A percentile compares a stretch with the other conserved stretches of the same genome.
These are phyloP conservation scores for Arxiozyma bovina DNA, from an alignment of 1,139 yeast species.

Conservation along the genomic window DNA sequence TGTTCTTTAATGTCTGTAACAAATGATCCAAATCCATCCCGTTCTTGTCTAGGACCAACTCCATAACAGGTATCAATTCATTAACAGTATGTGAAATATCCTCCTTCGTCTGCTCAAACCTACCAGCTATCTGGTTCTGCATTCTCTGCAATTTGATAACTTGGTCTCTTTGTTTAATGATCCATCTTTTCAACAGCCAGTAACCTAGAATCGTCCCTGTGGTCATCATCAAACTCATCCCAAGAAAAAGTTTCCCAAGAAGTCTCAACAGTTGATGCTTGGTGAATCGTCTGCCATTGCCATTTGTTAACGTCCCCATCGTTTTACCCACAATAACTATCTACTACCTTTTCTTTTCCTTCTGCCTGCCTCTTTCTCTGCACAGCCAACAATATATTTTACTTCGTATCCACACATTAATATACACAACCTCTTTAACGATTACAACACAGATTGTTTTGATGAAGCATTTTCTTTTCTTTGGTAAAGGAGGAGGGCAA, in stretches of 20 bases:
- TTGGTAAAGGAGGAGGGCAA: too few relatives aligned
- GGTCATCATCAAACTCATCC: conserved; percentile 12
- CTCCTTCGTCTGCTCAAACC: conserved; percentile 86
- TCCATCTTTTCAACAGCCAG: conserved; percentile 23
- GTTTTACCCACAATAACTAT: background rate
- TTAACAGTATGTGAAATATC: conserved; percentile 81
- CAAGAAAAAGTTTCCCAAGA: conserved; percentile 14
- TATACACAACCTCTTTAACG: too few relatives aligned
- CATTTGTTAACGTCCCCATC: background rate
- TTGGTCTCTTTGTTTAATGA: conserved; percentile 34
- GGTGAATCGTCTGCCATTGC: background rate
- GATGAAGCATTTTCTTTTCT: too few relatives aligned
- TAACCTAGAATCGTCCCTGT: conserved; percentile 25
- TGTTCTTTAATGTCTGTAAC: conserved; percentile 19
- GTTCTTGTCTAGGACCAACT: conserved; percentile 31
- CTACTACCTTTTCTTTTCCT: too few relatives aligned
- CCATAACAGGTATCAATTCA: conserved; percentile 72
- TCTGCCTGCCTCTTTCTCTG: too few relatives aligned
- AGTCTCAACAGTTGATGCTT: background rate
- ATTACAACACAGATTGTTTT: too few relatives aligned
- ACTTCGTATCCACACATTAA: too few relatives aligned
- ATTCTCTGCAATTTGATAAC: conserved; percentile 68
- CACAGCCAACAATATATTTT: too few relatives aligned
- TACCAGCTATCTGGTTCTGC: conserved; percentile 62
- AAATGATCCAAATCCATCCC: conserved; percentile 24